phyloP scores from a whole-genome alignment of 2,329 filamentous ascomycete genomes.

The Ophiostoma novo-ulmi region DNA sequence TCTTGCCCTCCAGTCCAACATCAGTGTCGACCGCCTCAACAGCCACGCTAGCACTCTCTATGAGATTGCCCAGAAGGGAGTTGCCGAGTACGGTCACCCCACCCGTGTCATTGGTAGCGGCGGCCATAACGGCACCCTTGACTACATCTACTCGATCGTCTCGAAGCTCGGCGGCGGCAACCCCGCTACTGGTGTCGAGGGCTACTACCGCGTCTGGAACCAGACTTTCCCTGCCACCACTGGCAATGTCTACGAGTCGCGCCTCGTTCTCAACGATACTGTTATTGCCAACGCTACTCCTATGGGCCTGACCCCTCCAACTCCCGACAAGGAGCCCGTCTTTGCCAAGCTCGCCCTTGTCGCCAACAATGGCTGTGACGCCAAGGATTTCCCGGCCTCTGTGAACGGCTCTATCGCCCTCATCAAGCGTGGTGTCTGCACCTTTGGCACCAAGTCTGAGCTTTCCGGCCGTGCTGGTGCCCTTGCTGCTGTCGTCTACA shows the following conservation, averaged over 20 bases:
- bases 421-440: slow-evolving; percentile 63
- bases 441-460: slow-evolving; percentile 66
- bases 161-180: slow-evolving; percentile 43
- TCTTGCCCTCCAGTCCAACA: slow-evolving; percentile 51
- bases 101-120: slow-evolving; percentile 64
- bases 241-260: slow-evolving; percentile 55
- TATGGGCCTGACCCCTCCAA: slow-evolving; percentile 65
- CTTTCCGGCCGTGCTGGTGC: slow-evolving; percentile 66
- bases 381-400: slow-evolving; percentile 56
- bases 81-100: slow-evolving; percentile 60
- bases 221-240: slow-evolving; percentile 60
- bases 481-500: slow-evolving; percentile 66
- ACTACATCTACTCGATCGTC: slow-evolving; percentile 56
- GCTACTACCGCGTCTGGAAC: slow-evolving; percentile 57
- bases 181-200: slow-evolving; percentile 11
- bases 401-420: slow-evolving; percentile 63
- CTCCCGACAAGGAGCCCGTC: slow-evolving; percentile 53
- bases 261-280: slow-evolving; percentile 50
- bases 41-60: slow-evolving; percentile 57
- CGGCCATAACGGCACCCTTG: slow-evolving; percentile 60
- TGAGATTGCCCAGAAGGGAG: slow-evolving; percentile 54
- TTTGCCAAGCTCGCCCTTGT: slow-evolving; percentile 57
- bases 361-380: slow-evolving; percentile 57
- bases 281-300: slow-evolving; percentile 47
- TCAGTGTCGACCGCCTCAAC: slow-evolving; percentile 53